These are phyloP conservation scores for Suhomyces bolitotheri DNA, from an alignment of 1,139 yeast species.

Conservation along the genomic window DNA sequence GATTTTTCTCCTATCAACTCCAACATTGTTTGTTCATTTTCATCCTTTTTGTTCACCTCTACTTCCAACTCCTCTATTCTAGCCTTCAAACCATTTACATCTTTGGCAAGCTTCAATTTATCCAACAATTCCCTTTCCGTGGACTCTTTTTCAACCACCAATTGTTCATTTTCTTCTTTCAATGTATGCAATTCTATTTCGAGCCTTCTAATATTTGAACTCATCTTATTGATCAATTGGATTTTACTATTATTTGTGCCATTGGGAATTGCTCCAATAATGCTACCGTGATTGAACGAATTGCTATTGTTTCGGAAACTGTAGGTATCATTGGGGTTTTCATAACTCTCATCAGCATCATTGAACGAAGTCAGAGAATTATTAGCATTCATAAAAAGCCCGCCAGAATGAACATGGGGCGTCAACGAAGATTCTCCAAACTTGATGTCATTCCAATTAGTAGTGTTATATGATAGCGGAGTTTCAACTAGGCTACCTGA, in stretches of 20 bases:
- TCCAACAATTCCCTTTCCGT: conserved; percentile 66
- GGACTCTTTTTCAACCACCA: conserved; percentile 59
- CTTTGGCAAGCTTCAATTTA: conserved; percentile 47
- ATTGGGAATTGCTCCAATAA: conserved; percentile 18
- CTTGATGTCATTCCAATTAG: conserved; percentile 23
- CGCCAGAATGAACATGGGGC: conserved; percentile 5
- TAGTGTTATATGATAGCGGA: conserved; percentile 6
- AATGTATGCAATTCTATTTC: conserved; percentile 74
- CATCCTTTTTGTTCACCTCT: conserved; percentile 40
- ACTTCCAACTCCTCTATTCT: conserved; percentile 36
- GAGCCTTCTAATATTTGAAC: conserved; percentile 71
- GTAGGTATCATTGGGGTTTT: conserved; percentile 4
- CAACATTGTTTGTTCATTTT: conserved; percentile 59
- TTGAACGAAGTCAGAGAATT: conserved; percentile 13
- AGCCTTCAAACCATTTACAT: conserved; percentile 38
- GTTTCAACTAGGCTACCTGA: conserved; percentile 10
- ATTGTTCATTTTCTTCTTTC: conserved; percentile 59
- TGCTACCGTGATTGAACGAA: conserved; percentile 12
- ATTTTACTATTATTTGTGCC: conserved; percentile 30
- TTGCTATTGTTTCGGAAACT: conserved; percentile 6
- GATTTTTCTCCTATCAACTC: conserved; percentile 85
- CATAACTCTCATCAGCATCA: conserved; percentile 9
- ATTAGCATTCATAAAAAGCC: conserved; percentile 22
- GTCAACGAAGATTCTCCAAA: conserved; percentile 35
- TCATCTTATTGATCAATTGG: conserved; percentile 71